Evolutionary conservation across 169 alveolate species (phyloP).

Genomic region (Toxoplasma gondii): DNA sequence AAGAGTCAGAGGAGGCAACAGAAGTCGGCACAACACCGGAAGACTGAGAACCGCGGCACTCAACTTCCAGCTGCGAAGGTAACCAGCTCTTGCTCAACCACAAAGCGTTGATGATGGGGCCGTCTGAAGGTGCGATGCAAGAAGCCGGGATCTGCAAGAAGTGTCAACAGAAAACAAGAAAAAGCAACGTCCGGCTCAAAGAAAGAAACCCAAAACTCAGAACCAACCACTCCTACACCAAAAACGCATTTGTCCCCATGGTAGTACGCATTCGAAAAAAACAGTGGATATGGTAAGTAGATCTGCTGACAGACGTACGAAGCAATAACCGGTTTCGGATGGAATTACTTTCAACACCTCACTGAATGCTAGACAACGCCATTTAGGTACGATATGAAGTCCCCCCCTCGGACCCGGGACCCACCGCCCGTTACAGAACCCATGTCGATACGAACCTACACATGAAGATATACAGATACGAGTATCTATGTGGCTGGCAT

Average conservation of each 20-base stretch:
- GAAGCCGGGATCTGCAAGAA: constrained; percentile 18
- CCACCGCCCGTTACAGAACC: background rate
- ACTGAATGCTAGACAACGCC: no score
- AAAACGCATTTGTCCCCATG: background rate
- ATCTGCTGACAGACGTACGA: background rate
- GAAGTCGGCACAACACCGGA: background rate
- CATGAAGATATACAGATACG: no score
- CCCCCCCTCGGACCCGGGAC: no score
- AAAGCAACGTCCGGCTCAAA: background rate
- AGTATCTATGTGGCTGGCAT: no score
- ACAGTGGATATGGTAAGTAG: background rate
- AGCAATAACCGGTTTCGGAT: background rate
- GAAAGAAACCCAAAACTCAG: no score
- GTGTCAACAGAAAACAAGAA: background rate
- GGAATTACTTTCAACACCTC: no score
- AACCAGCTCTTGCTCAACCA: background rate
- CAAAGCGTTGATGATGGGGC: constrained; percentile 7
- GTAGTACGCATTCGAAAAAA: no score
- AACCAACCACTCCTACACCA: no score
- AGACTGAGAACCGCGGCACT: background rate
- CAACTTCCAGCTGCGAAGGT: background rate
- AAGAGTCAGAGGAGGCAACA: background rate
- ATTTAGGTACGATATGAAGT: no score
- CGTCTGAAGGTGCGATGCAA: constrained; percentile 1
- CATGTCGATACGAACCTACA: background rate